Evolutionary conservation across 192 early-diverging fungal species (phyloP).

Genomic region (Hyaloraphidium curvatum): DNA sequence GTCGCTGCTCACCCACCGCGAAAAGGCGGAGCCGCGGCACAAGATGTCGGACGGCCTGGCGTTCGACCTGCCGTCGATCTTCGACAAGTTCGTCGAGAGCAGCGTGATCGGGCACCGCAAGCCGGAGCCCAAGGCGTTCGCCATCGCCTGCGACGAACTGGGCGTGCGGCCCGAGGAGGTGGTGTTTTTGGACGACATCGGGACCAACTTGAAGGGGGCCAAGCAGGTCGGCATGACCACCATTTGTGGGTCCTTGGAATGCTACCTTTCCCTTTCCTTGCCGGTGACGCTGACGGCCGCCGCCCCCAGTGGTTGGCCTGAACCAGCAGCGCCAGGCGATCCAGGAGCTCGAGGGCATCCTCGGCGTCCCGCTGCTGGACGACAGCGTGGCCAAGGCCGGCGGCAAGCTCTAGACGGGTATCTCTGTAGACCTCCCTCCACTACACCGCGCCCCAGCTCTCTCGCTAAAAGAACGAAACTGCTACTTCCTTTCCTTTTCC

Average conservation of each 20-base stretch:
- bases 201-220: constrained; percentile 34
- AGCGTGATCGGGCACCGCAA: constrained; percentile 56
- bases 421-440: too few relatives aligned
- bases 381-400: too few relatives aligned
- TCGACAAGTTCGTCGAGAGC: constrained; percentile 48
- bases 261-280: too few relatives aligned
- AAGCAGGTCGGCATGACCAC: constrained; percentile 46
- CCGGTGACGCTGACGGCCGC: too few relatives aligned
- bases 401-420: too few relatives aligned
- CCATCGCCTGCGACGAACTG: constrained; percentile 46
- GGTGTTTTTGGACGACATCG: constrained; percentile 77
- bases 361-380: too few relatives aligned
- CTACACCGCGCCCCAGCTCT: too few relatives aligned
- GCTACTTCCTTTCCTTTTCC: too few relatives aligned
- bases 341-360: too few relatives aligned
- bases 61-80: constrained; percentile 4
- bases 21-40: constrained; percentile 1
- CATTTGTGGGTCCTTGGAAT: constrained; percentile 35
- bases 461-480: too few relatives aligned
- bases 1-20: constrained; percentile 11
- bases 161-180: constrained; percentile 42
- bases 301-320: too few relatives aligned
- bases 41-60: not conserved
- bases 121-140: constrained; percentile 56
- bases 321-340: too few relatives aligned